Conservation (phyloP, 176 grass and related monocot species). For the sorghum (Sorghum bicolor) region DNA sequence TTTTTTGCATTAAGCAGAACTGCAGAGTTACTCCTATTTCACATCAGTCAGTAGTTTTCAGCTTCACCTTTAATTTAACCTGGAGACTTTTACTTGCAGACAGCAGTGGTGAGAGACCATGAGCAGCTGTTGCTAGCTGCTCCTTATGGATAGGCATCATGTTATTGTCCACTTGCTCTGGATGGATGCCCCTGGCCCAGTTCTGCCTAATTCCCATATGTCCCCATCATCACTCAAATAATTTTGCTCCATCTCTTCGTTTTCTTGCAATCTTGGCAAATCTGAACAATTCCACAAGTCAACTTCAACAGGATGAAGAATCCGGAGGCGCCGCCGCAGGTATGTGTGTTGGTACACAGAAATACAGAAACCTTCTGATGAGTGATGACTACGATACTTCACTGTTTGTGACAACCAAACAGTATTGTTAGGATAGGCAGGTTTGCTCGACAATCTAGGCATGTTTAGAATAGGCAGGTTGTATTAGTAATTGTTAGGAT, state of each 20-base stretch:
- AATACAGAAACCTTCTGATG: neutral
- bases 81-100: neutral
- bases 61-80: neutral
- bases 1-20: neutral
- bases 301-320: slow-evolving; percentile 18
- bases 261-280: neutral
- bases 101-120: neutral
- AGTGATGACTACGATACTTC: neutral
- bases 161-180: slow-evolving; percentile 31
- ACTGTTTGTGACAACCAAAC: neutral
- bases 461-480: neutral
- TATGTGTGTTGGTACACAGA: neutral
- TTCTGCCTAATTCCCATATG: slow-evolving; percentile 22
- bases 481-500: no score
- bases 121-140: no score
- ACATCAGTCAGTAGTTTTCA: slow-evolving; percentile 7
- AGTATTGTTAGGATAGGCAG: neutral
- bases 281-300: neutral
- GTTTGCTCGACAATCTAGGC: neutral
- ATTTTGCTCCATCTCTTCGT: neutral
- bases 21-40: neutral
- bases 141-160: slow-evolving; percentile 36
- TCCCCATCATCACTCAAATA: slow-evolving; percentile 16
- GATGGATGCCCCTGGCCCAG: neutral
- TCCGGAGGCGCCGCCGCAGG: neutral